Evolutionary conservation across 2,329 filamentous ascomycete genomes (phyloP), one percentile per base, ranked within the genome.

Genomic region (Neospermospora avenae): DNA sequence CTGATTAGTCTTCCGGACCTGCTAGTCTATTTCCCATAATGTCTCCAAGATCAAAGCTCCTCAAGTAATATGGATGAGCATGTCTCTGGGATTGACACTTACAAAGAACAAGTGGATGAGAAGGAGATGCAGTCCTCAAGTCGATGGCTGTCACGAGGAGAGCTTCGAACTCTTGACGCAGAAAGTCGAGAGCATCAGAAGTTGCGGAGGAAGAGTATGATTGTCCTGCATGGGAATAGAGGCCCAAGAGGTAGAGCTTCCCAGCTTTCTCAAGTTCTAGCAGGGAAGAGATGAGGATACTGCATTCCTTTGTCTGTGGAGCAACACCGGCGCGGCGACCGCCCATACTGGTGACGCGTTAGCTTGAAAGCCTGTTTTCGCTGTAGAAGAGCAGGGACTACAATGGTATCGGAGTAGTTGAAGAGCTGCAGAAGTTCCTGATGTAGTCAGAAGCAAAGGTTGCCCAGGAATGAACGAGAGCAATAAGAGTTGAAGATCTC

Each of bases 201-300:
- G 84, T 78, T 0, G 79, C 79, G 24, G 76, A 78, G 0, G 78
- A 78, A 31, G 72, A 77, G 71, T 95, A 93, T 20, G 86, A 90
- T 65, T 90, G 81, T 1, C 89, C 88, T 6, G 86, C 86, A 72
- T 93, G 90, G 2, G 82, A 82, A 73, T 93, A 93, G 22, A 93
- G 75, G 0, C 90, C 90, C 3, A 82, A 75, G 5, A 93, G 74
- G 20, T 73, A 63, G 60, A 73, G 72, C 10, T 57, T 55, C 3
- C 76, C 76, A 1, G 69, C 69, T 2, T 70, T 69, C n/a, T 81
- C 75, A 0, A 77, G 73, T 11, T 72, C 67, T 2, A 85, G 73
- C 0, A 81, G 73, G 14, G 70, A 68, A 34, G 74, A 66, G 41
- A 88, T 76, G 1, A 88, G 72, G 0, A 72, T 67, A 1, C 72